phyloP scores from a whole-genome alignment of 1,139 yeast genomes.

The Suhomyces bribrorum region DNA sequence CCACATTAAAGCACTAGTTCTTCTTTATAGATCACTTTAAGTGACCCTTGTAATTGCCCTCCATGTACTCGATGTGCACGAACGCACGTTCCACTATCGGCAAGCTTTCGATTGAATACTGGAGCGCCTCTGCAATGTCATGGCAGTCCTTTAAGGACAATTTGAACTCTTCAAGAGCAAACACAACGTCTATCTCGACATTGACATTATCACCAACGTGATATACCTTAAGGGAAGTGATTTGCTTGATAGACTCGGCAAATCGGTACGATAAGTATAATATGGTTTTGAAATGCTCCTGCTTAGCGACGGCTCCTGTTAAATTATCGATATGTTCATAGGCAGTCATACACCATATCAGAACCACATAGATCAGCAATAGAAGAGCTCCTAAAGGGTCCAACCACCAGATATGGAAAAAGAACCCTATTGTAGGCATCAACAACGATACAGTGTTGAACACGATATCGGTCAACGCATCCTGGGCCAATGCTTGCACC shows the following conservation, averaged over 20 bases:
- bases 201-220: conserved; percentile 78
- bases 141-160: conserved; percentile 67
- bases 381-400: conserved; percentile 73
- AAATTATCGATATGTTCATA: conserved; percentile 72
- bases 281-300: conserved; percentile 63
- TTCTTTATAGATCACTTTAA: conserved; percentile 25
- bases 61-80: conserved; percentile 76
- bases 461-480: conserved; percentile 75
- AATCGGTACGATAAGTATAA: conserved; percentile 68
- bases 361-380: conserved; percentile 61
- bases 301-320: conserved; percentile 72
- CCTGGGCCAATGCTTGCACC: conserved; percentile 79
- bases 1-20: too few relatives aligned
- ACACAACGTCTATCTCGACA: conserved; percentile 74
- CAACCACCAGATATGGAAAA: conserved; percentile 62
- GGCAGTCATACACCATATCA: conserved; percentile 65
- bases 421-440: conserved; percentile 65
- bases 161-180: conserved; percentile 46
- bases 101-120: conserved; percentile 74
- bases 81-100: conserved; percentile 80
- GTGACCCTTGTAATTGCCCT: conserved; percentile 54
- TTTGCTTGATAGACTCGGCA: conserved; percentile 64
- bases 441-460: conserved; percentile 64
- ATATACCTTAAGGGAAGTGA: conserved; percentile 70
- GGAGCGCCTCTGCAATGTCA: conserved; percentile 79